A percentile compares a stretch with the other conserved stretches of the same genome.
Evolutionary conservation across 768 basidiomycete species (phyloP).

Genomic region (Kwoniella dendrophila): DNA sequence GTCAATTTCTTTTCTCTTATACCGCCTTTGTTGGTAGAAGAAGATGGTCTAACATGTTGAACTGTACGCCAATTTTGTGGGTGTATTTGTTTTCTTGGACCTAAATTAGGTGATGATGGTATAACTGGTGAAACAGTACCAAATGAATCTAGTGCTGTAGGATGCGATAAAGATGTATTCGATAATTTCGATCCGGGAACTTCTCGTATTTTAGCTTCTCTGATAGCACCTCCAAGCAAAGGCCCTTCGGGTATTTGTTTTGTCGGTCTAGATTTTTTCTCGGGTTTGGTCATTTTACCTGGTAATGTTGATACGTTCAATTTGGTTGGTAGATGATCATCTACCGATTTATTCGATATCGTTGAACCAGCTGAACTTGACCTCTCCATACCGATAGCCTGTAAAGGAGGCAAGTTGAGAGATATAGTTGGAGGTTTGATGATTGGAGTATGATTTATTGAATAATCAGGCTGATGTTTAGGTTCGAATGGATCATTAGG

Average conservation of each 20-base stretch:
- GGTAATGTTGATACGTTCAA: background rate
- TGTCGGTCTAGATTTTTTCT: constrained; percentile 19
- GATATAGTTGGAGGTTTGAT: background rate
- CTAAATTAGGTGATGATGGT: constrained; percentile 6
- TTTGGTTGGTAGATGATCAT: background rate
- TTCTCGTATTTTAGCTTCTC: constrained; percentile 16
- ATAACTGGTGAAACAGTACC: constrained; percentile 18
- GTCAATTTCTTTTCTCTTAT: constrained; percentile 22
- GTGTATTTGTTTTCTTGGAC: constrained; percentile 29
- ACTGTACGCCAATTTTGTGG: constrained; percentile 50
- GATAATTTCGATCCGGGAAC: constrained; percentile 37
- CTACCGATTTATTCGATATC: background rate
- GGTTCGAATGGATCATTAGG: constrained; percentile 26
- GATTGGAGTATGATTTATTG: constrained; percentile 1
- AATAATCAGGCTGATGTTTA: constrained; percentile 13
- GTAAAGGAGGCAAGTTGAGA: background rate
- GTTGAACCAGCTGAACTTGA: constrained; percentile 6
- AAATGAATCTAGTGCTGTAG: constrained; percentile 36
- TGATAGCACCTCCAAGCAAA: constrained; percentile 16
- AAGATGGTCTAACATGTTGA: constrained; percentile 16
- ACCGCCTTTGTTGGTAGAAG: constrained; percentile 20
- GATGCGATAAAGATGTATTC: constrained; percentile 17
- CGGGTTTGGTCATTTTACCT: constrained; percentile 19
- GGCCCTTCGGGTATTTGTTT: no score
- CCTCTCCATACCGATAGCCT: constrained; percentile 12